Evolutionary conservation across 2,329 filamentous ascomycete species (phyloP).

Genomic region (Aspergillus sp.): DNA sequence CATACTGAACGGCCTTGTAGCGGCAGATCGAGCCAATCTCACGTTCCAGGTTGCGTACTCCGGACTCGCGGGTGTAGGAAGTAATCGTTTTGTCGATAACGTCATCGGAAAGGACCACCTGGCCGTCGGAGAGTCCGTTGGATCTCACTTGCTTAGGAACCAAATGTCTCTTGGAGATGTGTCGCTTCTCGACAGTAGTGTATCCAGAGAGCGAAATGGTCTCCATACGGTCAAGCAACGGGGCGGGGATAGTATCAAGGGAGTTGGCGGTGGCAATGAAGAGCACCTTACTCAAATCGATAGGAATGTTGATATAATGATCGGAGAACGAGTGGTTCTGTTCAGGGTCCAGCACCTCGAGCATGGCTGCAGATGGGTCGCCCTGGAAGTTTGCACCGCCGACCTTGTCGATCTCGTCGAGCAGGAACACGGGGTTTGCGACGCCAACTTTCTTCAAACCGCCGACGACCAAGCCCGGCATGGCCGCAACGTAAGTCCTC

Average conservation of each 20-base stretch:
- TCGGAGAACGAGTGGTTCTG: slow-evolving; percentile 95
- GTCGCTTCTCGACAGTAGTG: slow-evolving; percentile 93
- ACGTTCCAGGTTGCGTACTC: slow-evolving; percentile 92
- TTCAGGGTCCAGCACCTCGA: slow-evolving; percentile 95
- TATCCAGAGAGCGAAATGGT: slow-evolving; percentile 91
- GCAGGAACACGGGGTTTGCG: slow-evolving; percentile 88
- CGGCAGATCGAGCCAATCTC: slow-evolving; percentile 94
- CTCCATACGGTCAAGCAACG: slow-evolving; percentile 94
- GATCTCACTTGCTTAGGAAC: slow-evolving; percentile 92
- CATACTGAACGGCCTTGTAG: slow-evolving; percentile 90
- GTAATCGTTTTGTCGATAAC: slow-evolving; percentile 95
- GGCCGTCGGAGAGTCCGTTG: slow-evolving; percentile 76
- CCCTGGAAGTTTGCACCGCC: slow-evolving; percentile 89
- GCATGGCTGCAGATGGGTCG: slow-evolving; percentile 94
- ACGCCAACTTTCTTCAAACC: slow-evolving; percentile 94
- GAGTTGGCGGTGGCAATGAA: slow-evolving; percentile 98
- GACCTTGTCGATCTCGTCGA: slow-evolving; percentile 98
- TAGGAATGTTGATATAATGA: slow-evolving; percentile 93
- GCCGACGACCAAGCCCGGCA: slow-evolving; percentile 93
- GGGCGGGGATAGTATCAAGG: slow-evolving; percentile 91
- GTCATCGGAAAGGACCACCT: slow-evolving; percentile 74
- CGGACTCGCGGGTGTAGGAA: slow-evolving; percentile 92
- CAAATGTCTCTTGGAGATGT: slow-evolving; percentile 90
- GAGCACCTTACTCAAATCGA: slow-evolving; percentile 92
- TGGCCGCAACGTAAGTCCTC: slow-evolving; percentile 96